phyloP scores from a whole-genome alignment of 257 asterid species.

The Jacaranda copaia region DNA sequence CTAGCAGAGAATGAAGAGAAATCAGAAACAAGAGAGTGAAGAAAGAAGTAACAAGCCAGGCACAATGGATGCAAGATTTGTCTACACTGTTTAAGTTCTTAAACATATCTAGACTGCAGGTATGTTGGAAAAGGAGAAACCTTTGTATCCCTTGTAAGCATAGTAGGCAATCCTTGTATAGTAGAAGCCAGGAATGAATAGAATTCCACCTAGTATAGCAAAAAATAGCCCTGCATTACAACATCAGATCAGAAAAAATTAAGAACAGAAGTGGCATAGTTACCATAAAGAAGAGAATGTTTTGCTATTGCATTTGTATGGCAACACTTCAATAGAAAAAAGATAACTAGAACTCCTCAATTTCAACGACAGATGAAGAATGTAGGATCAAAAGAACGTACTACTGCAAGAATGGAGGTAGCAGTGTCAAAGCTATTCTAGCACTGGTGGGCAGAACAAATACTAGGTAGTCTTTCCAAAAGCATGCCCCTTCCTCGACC shows the following conservation, averaged over 20 bases:
- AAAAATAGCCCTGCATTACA: constrained; percentile 68
- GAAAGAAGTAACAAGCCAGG: constrained; percentile 9
- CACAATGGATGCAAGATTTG: constrained; percentile 13
- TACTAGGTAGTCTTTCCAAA: background rate
- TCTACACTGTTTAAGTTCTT: constrained; percentile 27
- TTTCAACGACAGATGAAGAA: too few species aligned
- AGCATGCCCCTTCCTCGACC: background rate
- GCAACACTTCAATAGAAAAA: too few species aligned
- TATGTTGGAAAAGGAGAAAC: constrained; percentile 84
- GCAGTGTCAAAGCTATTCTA: too few species aligned
- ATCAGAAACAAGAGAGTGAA: background rate
- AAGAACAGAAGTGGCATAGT: background rate
- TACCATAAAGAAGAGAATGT: background rate
- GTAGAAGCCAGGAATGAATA: constrained; percentile 87
- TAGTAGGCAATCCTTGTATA: constrained; percentile 84
- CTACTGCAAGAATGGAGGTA: too few species aligned
- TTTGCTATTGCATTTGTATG: too few species aligned
- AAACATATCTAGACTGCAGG: constrained; percentile 64
- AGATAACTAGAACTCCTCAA: too few species aligned
- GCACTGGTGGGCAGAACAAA: too few species aligned
- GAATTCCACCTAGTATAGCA: constrained; percentile 75
- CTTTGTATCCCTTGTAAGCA: constrained; percentile 90
- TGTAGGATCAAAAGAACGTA: too few species aligned
- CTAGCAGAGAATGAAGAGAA: constrained; percentile 12
- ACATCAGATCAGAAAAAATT: constrained; percentile 8